These are phyloP conservation scores for Pleurotus sapidus DNA, from an alignment of 768 basidiomycete genomes.

Conservation along the genomic window DNA sequence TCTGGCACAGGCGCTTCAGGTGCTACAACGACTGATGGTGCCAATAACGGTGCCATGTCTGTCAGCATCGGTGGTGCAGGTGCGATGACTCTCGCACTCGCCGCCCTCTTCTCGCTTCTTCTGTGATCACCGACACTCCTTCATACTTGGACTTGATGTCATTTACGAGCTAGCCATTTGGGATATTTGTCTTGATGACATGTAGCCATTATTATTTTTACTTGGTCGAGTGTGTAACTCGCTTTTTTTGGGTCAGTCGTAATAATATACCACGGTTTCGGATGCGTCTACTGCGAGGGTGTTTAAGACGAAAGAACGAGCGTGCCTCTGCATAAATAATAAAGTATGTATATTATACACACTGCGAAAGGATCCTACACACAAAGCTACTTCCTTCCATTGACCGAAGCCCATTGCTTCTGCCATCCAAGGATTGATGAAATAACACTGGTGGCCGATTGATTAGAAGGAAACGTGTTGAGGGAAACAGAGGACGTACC, in stretches of 20 bases:
- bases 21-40: constrained; percentile 13
- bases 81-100: constrained; percentile 10
- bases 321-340: not conserved
- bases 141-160: not conserved
- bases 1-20: constrained; percentile 13
- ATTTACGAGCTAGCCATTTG: constrained; percentile 1
- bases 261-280: constrained; percentile 7
- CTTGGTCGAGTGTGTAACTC: not conserved
- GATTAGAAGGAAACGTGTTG: constrained; percentile 4
- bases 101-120: not conserved
- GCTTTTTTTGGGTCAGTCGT: constrained; percentile 5
- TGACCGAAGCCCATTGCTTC: constrained; percentile 61
- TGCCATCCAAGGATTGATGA: constrained; percentile 70
- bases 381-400: constrained; percentile 32
- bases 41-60: constrained; percentile 27
- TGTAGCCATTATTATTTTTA: constrained; percentile 3
- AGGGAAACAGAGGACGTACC: constrained; percentile 42
- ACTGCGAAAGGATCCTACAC: not conserved
- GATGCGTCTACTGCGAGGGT: not conserved
- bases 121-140: not conserved
- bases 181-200: constrained; percentile 7
- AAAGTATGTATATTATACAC: not conserved
- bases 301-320: too few relatives aligned
- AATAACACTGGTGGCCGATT: constrained; percentile 45
- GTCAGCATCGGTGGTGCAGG: constrained; percentile 30